phyloP scores from a whole-genome alignment of 257 asterid genomes.

The Solanum microdontum region DNA sequence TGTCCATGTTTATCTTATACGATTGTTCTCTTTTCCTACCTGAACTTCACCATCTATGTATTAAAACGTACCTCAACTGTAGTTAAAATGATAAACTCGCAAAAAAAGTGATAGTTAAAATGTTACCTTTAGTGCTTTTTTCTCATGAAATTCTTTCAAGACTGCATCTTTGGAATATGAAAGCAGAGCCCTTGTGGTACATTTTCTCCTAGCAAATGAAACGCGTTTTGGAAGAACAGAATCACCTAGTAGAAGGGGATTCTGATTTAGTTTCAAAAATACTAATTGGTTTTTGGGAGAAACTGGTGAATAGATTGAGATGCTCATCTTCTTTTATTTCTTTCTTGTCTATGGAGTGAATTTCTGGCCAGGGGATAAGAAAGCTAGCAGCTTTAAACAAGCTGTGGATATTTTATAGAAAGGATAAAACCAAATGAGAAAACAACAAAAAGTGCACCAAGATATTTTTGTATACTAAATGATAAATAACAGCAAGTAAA shows the following conservation, averaged over 20 bases:
- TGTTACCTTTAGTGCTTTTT: constrained; percentile 70
- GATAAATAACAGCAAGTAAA: not conserved
- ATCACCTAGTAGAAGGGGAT: constrained; percentile 25
- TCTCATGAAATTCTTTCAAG: constrained; percentile 54
- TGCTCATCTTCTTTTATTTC: constrained; percentile 30
- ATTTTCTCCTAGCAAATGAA: constrained; percentile 22
- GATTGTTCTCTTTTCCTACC: not conserved
- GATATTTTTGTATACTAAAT: not conserved
- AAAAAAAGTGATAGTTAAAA: not conserved
- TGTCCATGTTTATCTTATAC: not conserved
- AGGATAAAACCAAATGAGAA: not conserved
- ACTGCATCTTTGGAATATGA: constrained; percentile 51
- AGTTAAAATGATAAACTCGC: not conserved
- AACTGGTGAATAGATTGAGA: constrained; percentile 35
- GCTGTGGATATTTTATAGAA: not conserved
- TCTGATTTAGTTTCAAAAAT: constrained; percentile 27
- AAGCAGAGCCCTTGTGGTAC: constrained; percentile 38
- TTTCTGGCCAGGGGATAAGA: not conserved
- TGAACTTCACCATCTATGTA: not conserved
- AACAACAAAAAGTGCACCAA: not conserved
- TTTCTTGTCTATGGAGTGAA: not conserved
- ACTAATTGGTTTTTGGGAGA: constrained; percentile 9
- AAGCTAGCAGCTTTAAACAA: not conserved
- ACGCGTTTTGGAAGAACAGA: constrained; percentile 18
- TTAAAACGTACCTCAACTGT: not conserved